Evolutionary conservation across 257 asterid genomes (phyloP), one percentile per base, ranked within the genome.

Genomic region (Solanum dulcamara): DNA sequence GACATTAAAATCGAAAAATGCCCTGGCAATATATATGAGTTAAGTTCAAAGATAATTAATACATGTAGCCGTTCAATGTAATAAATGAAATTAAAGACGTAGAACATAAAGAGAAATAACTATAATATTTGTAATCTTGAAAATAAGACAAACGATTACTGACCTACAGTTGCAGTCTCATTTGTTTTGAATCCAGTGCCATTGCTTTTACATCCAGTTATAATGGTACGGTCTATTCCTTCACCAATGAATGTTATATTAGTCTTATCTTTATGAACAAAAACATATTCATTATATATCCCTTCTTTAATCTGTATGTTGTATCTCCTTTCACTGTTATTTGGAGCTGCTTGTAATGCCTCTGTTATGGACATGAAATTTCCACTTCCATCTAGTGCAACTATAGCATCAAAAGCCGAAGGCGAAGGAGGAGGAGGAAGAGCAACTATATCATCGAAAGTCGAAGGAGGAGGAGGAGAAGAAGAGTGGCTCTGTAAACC

Each of bases 161-260:
- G 5, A 85, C 87, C 81, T 13, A 64, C 57, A 7, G 87, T 85
- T 22, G 87, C 85, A 9, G 87, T 53, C 18, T 79, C 66, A 20
- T 15, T 37, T 10, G 84, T 85, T 79, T 15, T 6, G 26, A 44
- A 80, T 50, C 87, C 85, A 9, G 44, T 37, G 4, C 30, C 46
- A 2, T 22, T 15, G 74, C 81, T 64, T 37, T 38, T 79, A 37
- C 42, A 30, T 3, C 79, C 80, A 6, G 81, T 42, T 24, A 85
- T 85, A 6, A 79, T 80, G 1, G 87, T 80, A 26, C 15, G 6
- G 33, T 85, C 81, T 18, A 50, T 64, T 10, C 87, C 87, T 8
- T 85, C 85, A 48, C 87, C 87, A 28, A 80, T 64, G 7, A 85
- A 44, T 17, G 51, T 70, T 22, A 85, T 28, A 11, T 85, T 85